Base-by-base conservation (phyloP, 352 stramenopile genomes). In the Halophytophthora polymorphica region DNA sequence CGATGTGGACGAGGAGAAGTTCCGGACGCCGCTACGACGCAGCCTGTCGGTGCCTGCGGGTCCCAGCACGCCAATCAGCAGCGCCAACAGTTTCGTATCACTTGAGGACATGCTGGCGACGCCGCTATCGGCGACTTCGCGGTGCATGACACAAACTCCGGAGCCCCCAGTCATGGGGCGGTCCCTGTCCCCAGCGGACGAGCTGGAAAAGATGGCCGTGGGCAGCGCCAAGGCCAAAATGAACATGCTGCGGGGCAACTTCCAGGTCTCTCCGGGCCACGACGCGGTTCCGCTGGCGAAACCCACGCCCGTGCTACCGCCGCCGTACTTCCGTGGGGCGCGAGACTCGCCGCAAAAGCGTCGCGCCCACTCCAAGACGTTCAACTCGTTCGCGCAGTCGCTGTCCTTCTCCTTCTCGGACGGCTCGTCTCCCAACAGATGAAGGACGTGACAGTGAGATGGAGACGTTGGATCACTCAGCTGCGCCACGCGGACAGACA, bases 321-420 rank as follows among this genome's bases (percentile, higher is more conserved):
- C 83, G 14, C 79, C 69, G 7, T 93, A 93, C 65, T 71, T 90
- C 18, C 64, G 76, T 34, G 68, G 63, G 17, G 63, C 68, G 14
- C 45, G 71, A 3, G 68, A 67, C 36, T 80, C 76, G 0, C 76
- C 77, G 13, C 58, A 85, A 50, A 93, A 92, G 56, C 78, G 81
- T 19, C 77, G 81, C 36, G 78, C 83, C 42, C 79, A 92, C 61
- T 89, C 81, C 41, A 86, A 76, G 17, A 94, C 81, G 2, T 90
- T 94, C 53, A 71, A 81, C 43, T 69, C 77, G 38, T 88, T 90
- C 44, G 71, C 77, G 45, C 70, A 83, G 51, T 88, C 82, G 5
- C 77, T 93, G 43, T 90, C 82, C 29, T 93, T 93, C 67, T 70
- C 66, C 17, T 71, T 66, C 53, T 51, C 59, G 34, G 61, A 63